Percentiles rank a stretch among this genome's conserved stretches.
These are phyloP conservation scores for Thymus quinquecostatus DNA, from an alignment of 257 asterid genomes.

Conservation along the genomic window DNA sequence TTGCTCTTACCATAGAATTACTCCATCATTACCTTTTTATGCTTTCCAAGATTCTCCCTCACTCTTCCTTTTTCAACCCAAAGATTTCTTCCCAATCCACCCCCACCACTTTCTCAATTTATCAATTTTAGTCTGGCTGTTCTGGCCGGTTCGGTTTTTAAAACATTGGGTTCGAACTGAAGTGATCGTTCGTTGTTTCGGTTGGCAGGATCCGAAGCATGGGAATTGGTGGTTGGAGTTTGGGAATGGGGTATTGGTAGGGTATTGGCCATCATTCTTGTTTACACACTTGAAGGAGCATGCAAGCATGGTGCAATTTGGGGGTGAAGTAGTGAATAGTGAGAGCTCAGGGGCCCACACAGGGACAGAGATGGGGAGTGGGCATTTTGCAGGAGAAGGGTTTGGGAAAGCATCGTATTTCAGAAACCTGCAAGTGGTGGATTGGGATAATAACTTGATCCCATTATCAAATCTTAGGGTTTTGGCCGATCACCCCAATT, in stretches of 20 bases:
- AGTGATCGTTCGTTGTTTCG: too few relatives aligned
- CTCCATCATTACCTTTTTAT: constrained; percentile 45
- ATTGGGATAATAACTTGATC: constrained; percentile 54
- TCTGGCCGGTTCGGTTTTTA: too few relatives aligned
- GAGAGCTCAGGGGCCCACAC: constrained; percentile 46
- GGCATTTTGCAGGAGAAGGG: constrained; percentile 65
- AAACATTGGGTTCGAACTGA: too few relatives aligned
- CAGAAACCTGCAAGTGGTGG: constrained; percentile 52
- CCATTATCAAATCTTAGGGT: constrained; percentile 56
- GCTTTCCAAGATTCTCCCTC: constrained; percentile 56
- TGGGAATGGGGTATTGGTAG: constrained; percentile 56
- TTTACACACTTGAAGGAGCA: constrained; percentile 54
- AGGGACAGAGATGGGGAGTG: constrained; percentile 65
- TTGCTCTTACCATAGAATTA: constrained; percentile 33
- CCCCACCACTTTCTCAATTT: constrained; percentile 27
- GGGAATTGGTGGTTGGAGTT: constrained; percentile 75
- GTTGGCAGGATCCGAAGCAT: constrained; percentile 56
- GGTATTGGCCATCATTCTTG: constrained; percentile 63
- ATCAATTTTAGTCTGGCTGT: neutral
- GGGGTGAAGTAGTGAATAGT: constrained; percentile 57
- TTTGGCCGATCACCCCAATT: constrained; percentile 55
- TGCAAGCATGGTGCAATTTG: constrained; percentile 61
- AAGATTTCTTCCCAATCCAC: constrained; percentile 31
- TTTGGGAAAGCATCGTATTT: constrained; percentile 63
- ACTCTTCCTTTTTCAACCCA: constrained; percentile 55